Percentiles rank a stretch among this genome's conserved stretches.
These are phyloP conservation scores for Fagopyrum tataricum DNA, from an alignment of 148 eudicot genomes.

Conservation along the genomic window DNA sequence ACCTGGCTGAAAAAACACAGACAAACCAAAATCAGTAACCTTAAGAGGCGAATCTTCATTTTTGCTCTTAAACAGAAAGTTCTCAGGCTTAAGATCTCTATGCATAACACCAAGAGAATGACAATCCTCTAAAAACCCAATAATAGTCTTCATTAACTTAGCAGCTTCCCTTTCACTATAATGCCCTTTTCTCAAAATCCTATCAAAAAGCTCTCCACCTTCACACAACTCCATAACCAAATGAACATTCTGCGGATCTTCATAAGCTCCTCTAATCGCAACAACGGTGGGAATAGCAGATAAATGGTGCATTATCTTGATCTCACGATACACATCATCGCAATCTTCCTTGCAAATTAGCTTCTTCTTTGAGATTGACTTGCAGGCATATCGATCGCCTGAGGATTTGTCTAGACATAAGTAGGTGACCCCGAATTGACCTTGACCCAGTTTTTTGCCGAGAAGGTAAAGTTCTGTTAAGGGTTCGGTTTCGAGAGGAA, in stretches of 20 bases:
- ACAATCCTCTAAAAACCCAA: constrained; percentile 54
- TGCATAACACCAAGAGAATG: constrained; percentile 75
- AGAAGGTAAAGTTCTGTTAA: constrained; percentile 35
- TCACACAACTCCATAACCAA: constrained; percentile 67
- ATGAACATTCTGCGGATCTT: constrained; percentile 46
- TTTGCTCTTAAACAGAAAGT: constrained; percentile 43
- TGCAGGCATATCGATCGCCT: constrained; percentile 49
- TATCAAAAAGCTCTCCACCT: constrained; percentile 68
- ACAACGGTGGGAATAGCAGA: constrained; percentile 47
- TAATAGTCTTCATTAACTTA: constrained; percentile 48
- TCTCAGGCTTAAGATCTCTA: constrained; percentile 74
- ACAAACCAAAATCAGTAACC: constrained; percentile 61
- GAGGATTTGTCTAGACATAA: constrained; percentile 47
- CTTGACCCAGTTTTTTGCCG: constrained; percentile 53
- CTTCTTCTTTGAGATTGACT: constrained; percentile 55
- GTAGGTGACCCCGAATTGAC: constrained; percentile 62
- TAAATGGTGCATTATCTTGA: constrained; percentile 67
- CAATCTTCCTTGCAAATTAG: constrained; percentile 53
- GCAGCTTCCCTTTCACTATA: constrained; percentile 66
- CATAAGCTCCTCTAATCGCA: constrained; percentile 51
- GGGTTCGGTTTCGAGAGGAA: constrained; percentile 36
- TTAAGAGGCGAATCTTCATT: constrained; percentile 55
- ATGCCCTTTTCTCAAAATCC: constrained; percentile 61
- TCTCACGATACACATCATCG: constrained; percentile 65
- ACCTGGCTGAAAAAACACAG: constrained; percentile 74